Base-by-base conservation (phyloP, 345 rosid genomes). In the Erodium maritimum region DNA sequence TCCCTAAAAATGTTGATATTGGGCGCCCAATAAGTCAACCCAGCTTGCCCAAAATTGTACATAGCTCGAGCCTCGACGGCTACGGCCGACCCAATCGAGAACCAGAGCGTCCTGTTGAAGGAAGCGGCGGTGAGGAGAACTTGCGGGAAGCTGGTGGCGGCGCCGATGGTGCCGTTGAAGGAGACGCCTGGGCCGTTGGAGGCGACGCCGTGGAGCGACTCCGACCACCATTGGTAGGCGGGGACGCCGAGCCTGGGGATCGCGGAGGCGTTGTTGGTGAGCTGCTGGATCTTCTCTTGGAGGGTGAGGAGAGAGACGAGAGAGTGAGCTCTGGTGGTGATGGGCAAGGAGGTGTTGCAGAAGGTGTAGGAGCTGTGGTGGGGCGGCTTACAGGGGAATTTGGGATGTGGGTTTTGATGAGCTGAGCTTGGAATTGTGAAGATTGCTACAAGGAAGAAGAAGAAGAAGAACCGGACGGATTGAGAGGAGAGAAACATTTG, bases 21-120 rank as follows among this genome's bases (percentile, higher is more conserved):
- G 0, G 98, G 98, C 5, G 96, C 98, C 98, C 98, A 86, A 63
- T 74, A 88, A 1, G 95, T 86, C 82, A 91, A 71, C 73, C 95
- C 95, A 54, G 95, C 90, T 69, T 88, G 96, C 4, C 96, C 93
- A 23, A 60, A 75, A 25, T 86, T 88, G 59, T 88, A 80, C 95
- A 91, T 91, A 6, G 96, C 95, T 64, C 90, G 73, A 50, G 76
- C 97, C 74, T 90, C 97, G 22, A 79, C 63, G 4, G 82, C 86
- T 2, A 86, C 69, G 5, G 88, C 88, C 22, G 85, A 71, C 23
- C 77, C 97, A 23, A 84, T 80, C 67, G 67, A 71, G 73, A 69
- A 82, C 98, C 98, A 91, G 58, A 91, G 81, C 45, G 69, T 72
- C 65, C 90, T 71, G 71, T 91, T 91, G 58, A 88, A 91, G 51